Evolutionary conservation across 345 rosid species (phyloP).

Genomic region (Noccaea bulbosa): DNA sequence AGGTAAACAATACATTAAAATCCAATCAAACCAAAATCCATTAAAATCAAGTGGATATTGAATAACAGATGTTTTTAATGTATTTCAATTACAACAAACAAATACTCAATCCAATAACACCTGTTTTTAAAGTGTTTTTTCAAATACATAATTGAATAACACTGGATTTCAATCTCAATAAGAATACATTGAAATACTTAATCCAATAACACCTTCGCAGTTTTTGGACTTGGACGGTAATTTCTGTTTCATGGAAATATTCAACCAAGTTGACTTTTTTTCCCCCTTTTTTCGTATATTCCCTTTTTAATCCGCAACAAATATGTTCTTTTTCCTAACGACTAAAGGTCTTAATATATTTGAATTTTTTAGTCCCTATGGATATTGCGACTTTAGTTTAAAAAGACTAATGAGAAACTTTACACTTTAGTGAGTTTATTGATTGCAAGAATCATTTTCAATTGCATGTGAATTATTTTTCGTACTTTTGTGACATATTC

Average conservation of each 20-base stretch:
- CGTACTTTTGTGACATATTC: constrained; percentile 12
- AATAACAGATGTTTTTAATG: too few species aligned
- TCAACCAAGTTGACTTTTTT: constrained; percentile 36
- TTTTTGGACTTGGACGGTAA: constrained; percentile 27
- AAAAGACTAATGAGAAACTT: constrained; percentile 9
- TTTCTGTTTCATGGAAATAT: constrained; percentile 33
- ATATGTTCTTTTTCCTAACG: constrained; percentile 12
- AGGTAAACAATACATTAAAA: too few species aligned
- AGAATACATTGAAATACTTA: too few species aligned
- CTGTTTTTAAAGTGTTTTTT: too few species aligned
- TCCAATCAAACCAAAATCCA: too few species aligned
- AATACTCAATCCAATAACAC: too few species aligned
- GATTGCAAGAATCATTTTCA: neutral
- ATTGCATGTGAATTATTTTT: constrained; percentile 16
- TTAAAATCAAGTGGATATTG: too few species aligned
- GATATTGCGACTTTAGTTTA: neutral
- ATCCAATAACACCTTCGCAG: neutral
- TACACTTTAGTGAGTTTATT: constrained; percentile 8
- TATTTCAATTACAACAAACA: too few species aligned
- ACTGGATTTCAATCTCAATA: too few species aligned
- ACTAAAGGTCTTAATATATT: constrained; percentile 26
- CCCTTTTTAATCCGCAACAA: neutral
- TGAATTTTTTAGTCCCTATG: neutral
- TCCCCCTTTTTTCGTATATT: constrained; percentile 1
- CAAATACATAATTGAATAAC: too few species aligned